Evolutionary conservation across 2,329 filamentous ascomycete genomes (phyloP), one percentile per base, ranked within the genome.

Genomic region (Harringtonia aguacate): DNA sequence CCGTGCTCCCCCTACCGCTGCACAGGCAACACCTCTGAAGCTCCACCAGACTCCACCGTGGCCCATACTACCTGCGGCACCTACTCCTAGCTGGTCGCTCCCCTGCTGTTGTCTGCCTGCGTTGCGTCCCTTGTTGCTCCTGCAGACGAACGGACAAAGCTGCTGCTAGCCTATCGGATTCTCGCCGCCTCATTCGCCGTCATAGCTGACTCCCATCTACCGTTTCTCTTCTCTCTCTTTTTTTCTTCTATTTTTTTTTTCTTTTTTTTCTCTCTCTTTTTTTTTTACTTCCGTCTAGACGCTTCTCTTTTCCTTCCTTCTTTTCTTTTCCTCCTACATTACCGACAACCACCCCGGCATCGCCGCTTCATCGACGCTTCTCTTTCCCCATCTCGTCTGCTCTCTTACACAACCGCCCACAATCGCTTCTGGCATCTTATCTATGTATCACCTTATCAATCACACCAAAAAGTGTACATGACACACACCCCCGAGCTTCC

Each of bases 181-280:
- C 46, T 41, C 44, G 47, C 46, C 46, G 48, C 45, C 45, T 50
- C 33, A 46, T 47, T 52, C 41, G 46, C 44, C 43, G 17, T 30
- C 30, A 41, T 20, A 28, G 30, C 43, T 36, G 21, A 21, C 24
- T 36, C 40, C 38, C 17, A 40, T 31, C 22, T 29, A 30, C 28
- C 37, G 28, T 43, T 36, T 18, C 31, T 42, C 18, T 24, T 18
- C 35, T 44, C 41, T 40, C 35, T 21, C 22, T 43, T 22, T 18
- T 30, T 34, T 41, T 41, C 17, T 45, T 31, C 21, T 37, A 22
- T 38, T 8, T 36, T 30, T 27, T 30, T 18, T 14, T 34, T 37
- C 31, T 36, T 39, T 45, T 30, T 20, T n/a, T 37, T 14, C 18
- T 14, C 17, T 28, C n/a, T 22, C 13, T 10, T 21, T 40, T 24